These are phyloP conservation scores for Halophytophthora polymorphica DNA, from an alignment of 352 stramenopile genomes.

Conservation along the genomic window DNA sequence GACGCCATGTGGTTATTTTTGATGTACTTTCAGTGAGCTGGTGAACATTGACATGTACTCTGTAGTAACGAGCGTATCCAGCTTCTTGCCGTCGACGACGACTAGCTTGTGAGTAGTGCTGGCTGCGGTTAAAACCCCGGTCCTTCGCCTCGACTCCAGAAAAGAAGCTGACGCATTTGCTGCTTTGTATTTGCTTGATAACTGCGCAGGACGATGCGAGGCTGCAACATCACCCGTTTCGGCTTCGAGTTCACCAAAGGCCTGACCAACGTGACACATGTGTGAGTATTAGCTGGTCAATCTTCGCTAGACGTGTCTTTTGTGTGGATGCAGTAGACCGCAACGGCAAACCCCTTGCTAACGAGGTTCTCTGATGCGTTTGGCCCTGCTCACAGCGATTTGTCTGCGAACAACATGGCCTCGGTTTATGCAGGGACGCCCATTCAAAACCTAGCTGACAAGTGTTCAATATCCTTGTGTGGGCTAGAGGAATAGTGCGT, in stretches of 20 bases:
- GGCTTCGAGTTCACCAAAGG: slow-evolving; percentile 26
- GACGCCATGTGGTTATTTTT: not conserved
- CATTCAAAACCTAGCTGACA: slow-evolving; percentile 6
- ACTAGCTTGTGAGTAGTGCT: slow-evolving; percentile 17
- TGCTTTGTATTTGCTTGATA: not conserved
- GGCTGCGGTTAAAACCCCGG: no score
- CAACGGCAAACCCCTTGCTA: not conserved
- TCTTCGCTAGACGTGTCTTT: not conserved
- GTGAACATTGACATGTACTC: slow-evolving; percentile 24
- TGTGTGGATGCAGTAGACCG: not conserved
- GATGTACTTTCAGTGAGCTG: slow-evolving; percentile 11
- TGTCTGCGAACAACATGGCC: slow-evolving; percentile 35
- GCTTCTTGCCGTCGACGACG: slow-evolving; percentile 19
- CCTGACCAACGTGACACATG: slow-evolving; percentile 18
- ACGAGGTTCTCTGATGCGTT: not conserved
- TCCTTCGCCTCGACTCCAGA: not conserved
- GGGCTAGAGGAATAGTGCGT: slow-evolving; percentile 31
- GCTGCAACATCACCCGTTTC: slow-evolving; percentile 42
- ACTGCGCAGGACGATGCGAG: slow-evolving; percentile 28
- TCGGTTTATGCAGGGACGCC: slow-evolving; percentile 29
- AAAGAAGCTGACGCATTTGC: not conserved
- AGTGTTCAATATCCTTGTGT: slow-evolving; percentile 21
- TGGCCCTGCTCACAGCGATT: slow-evolving; percentile 20
- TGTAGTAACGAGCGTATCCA: slow-evolving; percentile 7
- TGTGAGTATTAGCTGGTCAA: slow-evolving; percentile 18